Conservation (phyloP, 306 rosid genomes). For the Cicer bijugum region DNA sequence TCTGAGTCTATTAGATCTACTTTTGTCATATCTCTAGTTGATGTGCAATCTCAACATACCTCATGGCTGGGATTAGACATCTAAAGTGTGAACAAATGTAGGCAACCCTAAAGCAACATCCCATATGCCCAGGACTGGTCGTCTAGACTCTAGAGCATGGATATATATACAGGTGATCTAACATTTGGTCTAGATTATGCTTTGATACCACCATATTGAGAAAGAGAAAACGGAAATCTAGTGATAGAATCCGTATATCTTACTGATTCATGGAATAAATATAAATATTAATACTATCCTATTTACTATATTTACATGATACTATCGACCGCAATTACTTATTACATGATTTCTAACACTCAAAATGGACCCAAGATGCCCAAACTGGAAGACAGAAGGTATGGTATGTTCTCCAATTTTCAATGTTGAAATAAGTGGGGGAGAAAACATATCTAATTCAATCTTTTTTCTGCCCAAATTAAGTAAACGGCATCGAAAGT, state of each 20-base stretch:
- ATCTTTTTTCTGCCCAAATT: constrained; percentile 17
- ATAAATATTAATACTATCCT: not conserved
- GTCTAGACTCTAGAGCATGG: not conserved
- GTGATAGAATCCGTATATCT: not conserved
- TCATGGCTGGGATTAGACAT: constrained; percentile 3
- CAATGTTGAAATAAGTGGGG: not conserved
- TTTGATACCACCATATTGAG: not conserved
- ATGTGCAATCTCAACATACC: not conserved
- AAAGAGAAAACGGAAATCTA: not conserved
- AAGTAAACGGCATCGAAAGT: not conserved
- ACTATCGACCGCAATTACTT: not conserved
- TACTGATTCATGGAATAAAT: not conserved
- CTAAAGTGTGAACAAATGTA: not conserved
- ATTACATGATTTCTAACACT: not conserved
- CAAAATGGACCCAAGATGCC: not conserved
- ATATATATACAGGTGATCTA: not conserved
- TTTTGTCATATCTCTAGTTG: not conserved
- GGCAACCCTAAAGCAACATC: not conserved
- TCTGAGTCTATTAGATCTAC: not conserved
- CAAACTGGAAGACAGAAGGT: not conserved
- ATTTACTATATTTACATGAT: not conserved
- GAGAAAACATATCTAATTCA: constrained; percentile 10
- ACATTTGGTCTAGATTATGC: not conserved
- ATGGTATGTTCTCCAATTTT: constrained; percentile 17
- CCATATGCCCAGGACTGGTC: not conserved